A percentile compares a stretch with the other conserved stretches of the same genome.
Evolutionary conservation across 257 asterid genomes (phyloP).

Genomic region (Gentiana straminea): DNA sequence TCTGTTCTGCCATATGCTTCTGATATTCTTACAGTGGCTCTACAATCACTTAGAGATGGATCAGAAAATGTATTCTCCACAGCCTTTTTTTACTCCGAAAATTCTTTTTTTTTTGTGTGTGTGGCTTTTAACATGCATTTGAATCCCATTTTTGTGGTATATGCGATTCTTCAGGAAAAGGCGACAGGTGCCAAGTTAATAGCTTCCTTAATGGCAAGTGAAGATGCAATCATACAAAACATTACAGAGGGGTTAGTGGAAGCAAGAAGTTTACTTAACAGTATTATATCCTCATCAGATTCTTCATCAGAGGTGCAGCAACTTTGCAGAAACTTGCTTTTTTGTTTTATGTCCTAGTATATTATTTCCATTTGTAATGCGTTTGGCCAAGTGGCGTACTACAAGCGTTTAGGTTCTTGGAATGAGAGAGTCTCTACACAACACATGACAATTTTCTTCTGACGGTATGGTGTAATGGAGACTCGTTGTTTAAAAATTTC

Average conservation of each 20-base stretch:
- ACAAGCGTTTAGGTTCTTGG: too few species aligned
- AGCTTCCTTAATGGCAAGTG: conserved; percentile 66
- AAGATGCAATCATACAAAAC: conserved; percentile 52
- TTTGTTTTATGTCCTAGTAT: conserved; percentile 36
- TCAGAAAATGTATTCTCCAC: conserved; percentile 42
- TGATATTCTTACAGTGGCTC: conserved; percentile 39
- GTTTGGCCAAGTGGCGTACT: too few species aligned
- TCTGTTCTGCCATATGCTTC: conserved; percentile 43
- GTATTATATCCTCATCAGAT: conserved; percentile 30
- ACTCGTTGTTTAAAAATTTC: too few species aligned
- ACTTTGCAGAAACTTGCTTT: conserved; percentile 56
- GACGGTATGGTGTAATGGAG: too few species aligned
- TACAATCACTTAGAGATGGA: conserved; percentile 57
- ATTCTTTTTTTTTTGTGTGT: too few species aligned
- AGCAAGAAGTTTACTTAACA: conserved; percentile 48
- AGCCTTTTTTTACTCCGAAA: too few species aligned
- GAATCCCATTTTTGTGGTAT: too few species aligned
- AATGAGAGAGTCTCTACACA: too few species aligned
- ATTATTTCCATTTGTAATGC: too few species aligned
- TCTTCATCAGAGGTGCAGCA: conserved; percentile 43
- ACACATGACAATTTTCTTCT: too few species aligned
- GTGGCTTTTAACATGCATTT: too few species aligned
- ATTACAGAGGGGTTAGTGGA: conserved; percentile 44
- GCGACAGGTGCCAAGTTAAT: conserved; percentile 58
- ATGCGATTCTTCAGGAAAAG: conserved; percentile 43